These are phyloP conservation scores for Suillus spraguei DNA, from an alignment of 768 basidiomycete genomes.

Conservation along the genomic window DNA sequence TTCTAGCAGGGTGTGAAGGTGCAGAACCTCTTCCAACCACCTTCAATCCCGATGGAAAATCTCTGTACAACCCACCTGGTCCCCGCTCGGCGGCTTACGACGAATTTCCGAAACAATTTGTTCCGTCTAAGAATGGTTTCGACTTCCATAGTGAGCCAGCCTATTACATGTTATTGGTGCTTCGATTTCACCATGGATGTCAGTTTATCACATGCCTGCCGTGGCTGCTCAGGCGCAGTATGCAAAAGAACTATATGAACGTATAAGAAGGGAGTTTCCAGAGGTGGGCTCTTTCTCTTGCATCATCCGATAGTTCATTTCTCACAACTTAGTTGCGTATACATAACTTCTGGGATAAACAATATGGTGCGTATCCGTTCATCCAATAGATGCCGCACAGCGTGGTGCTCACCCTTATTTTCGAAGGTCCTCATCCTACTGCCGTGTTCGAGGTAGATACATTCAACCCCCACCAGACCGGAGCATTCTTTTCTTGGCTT, in stretches of 20 bases:
- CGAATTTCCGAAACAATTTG: conserved; percentile 56
- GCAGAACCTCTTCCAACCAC: conserved; percentile 44
- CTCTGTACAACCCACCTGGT: conserved; percentile 49
- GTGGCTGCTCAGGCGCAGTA: conserved; percentile 45
- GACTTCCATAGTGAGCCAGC: conserved; percentile 69
- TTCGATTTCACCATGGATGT: background rate
- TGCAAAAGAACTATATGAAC: conserved; percentile 59
- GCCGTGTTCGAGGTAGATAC: conserved; percentile 77
- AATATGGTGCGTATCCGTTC: conserved; percentile 48
- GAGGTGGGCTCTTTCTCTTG: conserved; percentile 44
- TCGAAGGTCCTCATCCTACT: conserved; percentile 63
- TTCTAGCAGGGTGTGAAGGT: conserved; percentile 41
- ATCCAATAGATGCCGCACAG: background rate
- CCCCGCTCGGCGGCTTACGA: conserved; percentile 54
- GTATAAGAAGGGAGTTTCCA: conserved; percentile 65
- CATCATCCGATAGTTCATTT: conserved; percentile 1
- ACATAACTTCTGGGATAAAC: conserved; percentile 61
- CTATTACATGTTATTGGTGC: background rate
- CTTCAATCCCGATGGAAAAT: conserved; percentile 59
- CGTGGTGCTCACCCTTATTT: background rate
- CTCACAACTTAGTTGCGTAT: conserved; percentile 51
- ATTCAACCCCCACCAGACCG: conserved; percentile 67
- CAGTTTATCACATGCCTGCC: conserved; percentile 65
- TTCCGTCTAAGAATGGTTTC: conserved; percentile 57
- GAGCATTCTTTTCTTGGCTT: conserved; percentile 69